phyloP scores from a whole-genome alignment of 768 basidiomycete genomes.

The Boletus tylopilopsis region DNA sequence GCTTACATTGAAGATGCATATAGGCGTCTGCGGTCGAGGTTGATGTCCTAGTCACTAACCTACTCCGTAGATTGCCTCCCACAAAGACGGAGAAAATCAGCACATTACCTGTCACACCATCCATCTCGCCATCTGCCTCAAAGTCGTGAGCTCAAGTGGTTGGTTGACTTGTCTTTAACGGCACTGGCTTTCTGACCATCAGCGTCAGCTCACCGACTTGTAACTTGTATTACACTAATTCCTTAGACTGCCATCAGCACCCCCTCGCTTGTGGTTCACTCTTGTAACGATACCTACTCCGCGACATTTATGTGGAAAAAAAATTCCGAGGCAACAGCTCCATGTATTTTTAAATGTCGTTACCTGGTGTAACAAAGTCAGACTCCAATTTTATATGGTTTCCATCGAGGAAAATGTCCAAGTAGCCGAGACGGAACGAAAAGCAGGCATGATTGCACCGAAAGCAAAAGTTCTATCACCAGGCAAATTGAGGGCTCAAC shows the following conservation, averaged over 20 bases:
- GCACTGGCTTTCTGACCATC: neutral
- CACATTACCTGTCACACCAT: conserved; percentile 7
- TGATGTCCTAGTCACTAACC: conserved; percentile 5
- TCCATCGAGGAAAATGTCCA: too few relatives aligned
- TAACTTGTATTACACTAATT: neutral
- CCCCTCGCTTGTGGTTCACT: neutral
- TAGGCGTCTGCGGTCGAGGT: neutral
- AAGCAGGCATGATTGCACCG: too few relatives aligned
- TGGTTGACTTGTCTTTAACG: neutral
- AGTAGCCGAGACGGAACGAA: too few relatives aligned
- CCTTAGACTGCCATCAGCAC: neutral
- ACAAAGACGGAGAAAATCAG: conserved; percentile 12
- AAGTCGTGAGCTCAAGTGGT: conserved; percentile 12
- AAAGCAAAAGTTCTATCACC: too few relatives aligned
- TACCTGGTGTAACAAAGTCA: neutral
- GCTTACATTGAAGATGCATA: neutral
- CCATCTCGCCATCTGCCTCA: conserved; percentile 11
- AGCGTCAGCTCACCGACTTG: too few relatives aligned
- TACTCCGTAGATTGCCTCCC: conserved; percentile 8
- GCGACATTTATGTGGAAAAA: neutral
- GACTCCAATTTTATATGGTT: too few relatives aligned
- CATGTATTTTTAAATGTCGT: neutral
- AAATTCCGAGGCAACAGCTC: neutral
- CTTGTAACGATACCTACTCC: neutral
- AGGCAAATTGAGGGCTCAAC: too few relatives aligned